Evolutionary conservation across 306 rosid genomes (phyloP).

Genomic region (Glycine latifolia): DNA sequence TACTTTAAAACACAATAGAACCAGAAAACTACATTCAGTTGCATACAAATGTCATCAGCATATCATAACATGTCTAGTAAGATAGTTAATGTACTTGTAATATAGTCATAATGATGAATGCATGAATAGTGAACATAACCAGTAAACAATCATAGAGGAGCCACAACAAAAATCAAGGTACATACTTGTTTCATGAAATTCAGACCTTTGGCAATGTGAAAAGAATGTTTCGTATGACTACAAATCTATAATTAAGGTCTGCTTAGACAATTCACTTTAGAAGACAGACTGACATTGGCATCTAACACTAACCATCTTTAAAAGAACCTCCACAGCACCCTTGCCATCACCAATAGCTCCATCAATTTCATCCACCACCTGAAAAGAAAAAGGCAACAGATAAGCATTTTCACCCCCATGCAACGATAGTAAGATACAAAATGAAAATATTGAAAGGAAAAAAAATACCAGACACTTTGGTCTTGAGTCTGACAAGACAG

Average conservation of each 20-base stretch:
- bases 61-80: constrained; percentile 17
- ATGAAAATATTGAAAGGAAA: constrained; percentile 19
- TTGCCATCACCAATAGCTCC: constrained; percentile 95
- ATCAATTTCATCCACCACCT: constrained; percentile 98
- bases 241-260: constrained; percentile 9
- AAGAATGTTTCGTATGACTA: constrained; percentile 18
- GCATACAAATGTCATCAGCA: background rate
- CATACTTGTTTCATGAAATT: constrained; percentile 26
- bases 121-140: constrained; percentile 29
- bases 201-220: constrained; percentile 20
- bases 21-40: too few species aligned
- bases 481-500: constrained; percentile 69
- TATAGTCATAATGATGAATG: constrained; percentile 20
- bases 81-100: background rate
- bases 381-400: constrained; percentile 33
- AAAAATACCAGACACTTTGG: constrained; percentile 92
- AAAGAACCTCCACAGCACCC: constrained; percentile 93
- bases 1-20: too few species aligned
- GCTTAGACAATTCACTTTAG: constrained; percentile 23
- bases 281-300: constrained; percentile 21
- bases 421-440: constrained; percentile 28
- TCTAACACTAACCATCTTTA: constrained; percentile 79
- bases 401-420: constrained; percentile 17
- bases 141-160: constrained; percentile 4
- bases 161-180: constrained; percentile 34